phyloP scores from a whole-genome alignment of 2,329 filamentous ascomycete genomes.

The Ascomycota sp. region DNA sequence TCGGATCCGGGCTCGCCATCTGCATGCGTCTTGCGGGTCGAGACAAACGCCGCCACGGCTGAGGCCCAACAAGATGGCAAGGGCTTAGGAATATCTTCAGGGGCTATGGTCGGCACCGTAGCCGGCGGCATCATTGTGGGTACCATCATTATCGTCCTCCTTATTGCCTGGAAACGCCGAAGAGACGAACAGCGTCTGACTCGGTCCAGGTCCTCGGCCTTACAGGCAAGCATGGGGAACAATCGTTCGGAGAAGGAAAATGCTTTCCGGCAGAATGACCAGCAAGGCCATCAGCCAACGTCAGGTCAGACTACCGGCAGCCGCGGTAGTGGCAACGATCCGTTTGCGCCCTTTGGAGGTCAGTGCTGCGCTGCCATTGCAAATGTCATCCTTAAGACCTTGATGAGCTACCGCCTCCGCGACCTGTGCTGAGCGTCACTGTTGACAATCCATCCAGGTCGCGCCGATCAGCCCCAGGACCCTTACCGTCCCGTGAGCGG shows the following conservation, averaged over 20 bases:
- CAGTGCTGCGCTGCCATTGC: constrained; percentile 2
- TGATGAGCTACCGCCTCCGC: neutral
- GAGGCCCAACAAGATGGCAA: neutral
- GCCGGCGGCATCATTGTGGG: constrained; percentile 10
- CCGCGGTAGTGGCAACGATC: constrained; percentile 10
- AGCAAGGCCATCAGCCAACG: constrained; percentile 5
- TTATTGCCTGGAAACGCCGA: constrained; percentile 6
- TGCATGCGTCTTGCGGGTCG: no score
- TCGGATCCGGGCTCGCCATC: no score
- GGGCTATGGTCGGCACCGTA: constrained; percentile 13
- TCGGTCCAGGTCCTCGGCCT: constrained; percentile 1
- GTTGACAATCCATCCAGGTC: constrained; percentile 8
- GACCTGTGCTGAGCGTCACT: no score
- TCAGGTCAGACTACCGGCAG: constrained; percentile 9
- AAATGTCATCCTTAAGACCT: neutral
- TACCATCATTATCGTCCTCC: constrained; percentile 7
- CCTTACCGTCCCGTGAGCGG: constrained; percentile 8
- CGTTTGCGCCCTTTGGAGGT: constrained; percentile 26
- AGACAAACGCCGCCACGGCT: neutral
- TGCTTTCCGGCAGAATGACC: neutral
- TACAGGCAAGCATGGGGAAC: constrained; percentile 3
- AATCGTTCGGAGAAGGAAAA: constrained; percentile 8
- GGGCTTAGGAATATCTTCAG: constrained; percentile 6
- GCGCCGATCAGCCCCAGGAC: constrained; percentile 12
- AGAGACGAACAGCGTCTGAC: constrained; percentile 4